Evolutionary conservation across 345 rosid species (phyloP), one percentile per base, ranked within the genome.

Genomic region (Aurinia saxatilis): DNA sequence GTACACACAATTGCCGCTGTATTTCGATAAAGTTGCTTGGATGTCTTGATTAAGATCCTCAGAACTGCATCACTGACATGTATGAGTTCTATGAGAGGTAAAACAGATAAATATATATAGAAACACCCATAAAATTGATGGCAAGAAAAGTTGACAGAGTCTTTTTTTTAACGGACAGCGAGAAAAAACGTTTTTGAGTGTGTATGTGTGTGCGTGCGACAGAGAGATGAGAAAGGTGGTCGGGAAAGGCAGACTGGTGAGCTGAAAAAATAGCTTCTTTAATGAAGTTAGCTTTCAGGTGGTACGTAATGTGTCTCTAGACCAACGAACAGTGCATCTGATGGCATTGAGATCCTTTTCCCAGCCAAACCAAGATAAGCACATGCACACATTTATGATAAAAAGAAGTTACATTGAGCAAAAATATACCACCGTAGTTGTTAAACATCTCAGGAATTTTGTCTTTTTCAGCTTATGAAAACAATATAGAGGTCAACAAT

Each of bases 341-440:
- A 81, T 50, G 95, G 91, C 0, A 90, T 77, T 4, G 90, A 84
- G 55, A 87, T 75, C 58, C 90, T 84, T 72, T 77, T 84, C 18
- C 97, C 95, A 52, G 97, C 84, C 87, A 90, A 56, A 25, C 95
- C 97, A 69, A 90, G 86, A 74, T 84, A 90, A 54, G 83, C 70
- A 55, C 97, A 95, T 86, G 78, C 67, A 73, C 34, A 47, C 39
- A 17, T 56, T 46, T 68, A 25, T 29, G 23, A 19, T 25, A 38
- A 14, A 13, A 25, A n/a, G n/a, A 47, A 7, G 47, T 17, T 14
- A 25, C 16, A 40, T 31, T 38, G 23, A n/a, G n/a, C n/a, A n/a
- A n/a, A n/a, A n/a, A n/a, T n/a, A n/a, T n/a, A n/a, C n/a, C n/a
- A n/a, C n/a, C n/a, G n/a, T n/a, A n/a, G n/a, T 19, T 14, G 41